Base-by-base conservation (phyloP, 2,329 filamentous ascomycete genomes). In the Scedosporium apiospermum region DNA sequence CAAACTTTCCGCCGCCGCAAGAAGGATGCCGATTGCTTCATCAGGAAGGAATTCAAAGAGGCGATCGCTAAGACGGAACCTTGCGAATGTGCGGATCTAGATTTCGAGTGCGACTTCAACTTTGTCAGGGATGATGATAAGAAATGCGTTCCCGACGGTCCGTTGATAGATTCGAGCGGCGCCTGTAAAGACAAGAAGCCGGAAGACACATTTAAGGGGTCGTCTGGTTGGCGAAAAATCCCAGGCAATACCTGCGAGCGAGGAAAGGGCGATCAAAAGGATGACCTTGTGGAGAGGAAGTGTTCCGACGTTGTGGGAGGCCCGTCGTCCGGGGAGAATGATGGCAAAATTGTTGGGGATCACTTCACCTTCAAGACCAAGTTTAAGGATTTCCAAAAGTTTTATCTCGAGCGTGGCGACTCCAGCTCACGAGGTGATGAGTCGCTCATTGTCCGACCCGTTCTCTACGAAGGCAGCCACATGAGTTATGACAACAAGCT, bases 61-160 rank as follows among this genome's bases (percentile, higher is more conserved):
- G 87, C 90, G 0, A 75, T 84, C 41, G 85, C 89, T 1, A 78
- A 87, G 65, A 88, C 84, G 30, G 85, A 91, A 68, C 75, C 85
- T 57, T 99, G 95, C 78, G 85, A 90, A 49, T 99, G 95, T 74
- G 86, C 87, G 0, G 85, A 89, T 63, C 79, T 81, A 41, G 96
- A 99, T 73, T 99, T 96, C 72, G 95, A 99, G 76, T 99, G 95
- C 73, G 93, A 98, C 71, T 96, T 90, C 80, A 96, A 96, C 73
- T 98, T 96, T 72, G 78, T 86, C 64, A 84, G 84, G 68, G 80
- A 81, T 63, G 80, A 81, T 42, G 78, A 84, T 3, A 38, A 55
- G 10, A 85, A 93, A 65, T 98, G 95, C 71, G 79, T 86, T 26
- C 81, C 83, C 6, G 83, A 80, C 27, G 86, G 84, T 0, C 78